A percentile compares a stretch with the other conserved stretches of the same genome.
These are phyloP conservation scores for Yueomyces sp. DNA, from an alignment of 805 yeast species.

Conservation along the genomic window DNA sequence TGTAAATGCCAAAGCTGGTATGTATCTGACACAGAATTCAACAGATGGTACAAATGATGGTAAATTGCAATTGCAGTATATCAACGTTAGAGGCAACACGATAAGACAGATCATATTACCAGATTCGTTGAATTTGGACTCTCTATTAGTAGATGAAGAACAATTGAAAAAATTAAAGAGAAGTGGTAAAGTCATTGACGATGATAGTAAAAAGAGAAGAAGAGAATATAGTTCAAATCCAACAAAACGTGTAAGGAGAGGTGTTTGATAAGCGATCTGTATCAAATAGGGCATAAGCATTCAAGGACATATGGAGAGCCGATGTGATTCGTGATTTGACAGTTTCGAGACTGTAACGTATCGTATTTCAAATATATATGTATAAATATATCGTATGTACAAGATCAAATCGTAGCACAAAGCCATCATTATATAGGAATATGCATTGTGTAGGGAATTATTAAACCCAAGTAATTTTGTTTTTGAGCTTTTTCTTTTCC, in stretches of 20 bases:
- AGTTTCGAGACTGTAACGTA: too few species aligned
- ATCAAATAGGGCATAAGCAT: not conserved
- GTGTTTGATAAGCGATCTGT: conserved; percentile 6
- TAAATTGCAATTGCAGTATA: conserved; percentile 43
- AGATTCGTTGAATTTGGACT: conserved; percentile 67
- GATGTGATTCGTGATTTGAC: too few species aligned
- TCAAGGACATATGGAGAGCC: not conserved
- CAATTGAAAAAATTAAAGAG: conserved; percentile 17
- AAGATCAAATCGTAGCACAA: too few species aligned
- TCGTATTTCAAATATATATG: too few species aligned
- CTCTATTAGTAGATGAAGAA: conserved; percentile 35
- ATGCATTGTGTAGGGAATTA: too few species aligned
- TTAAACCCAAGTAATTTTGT: not conserved
- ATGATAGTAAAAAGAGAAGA: conserved; percentile 14
- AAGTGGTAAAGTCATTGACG: conserved; percentile 16
- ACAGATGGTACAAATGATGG: conserved; percentile 1
- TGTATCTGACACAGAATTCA: conserved; percentile 7
- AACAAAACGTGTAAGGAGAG: conserved; percentile 25
- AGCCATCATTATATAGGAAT: too few species aligned
- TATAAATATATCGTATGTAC: not conserved
- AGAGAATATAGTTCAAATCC: conserved; percentile 11
- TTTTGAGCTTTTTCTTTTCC: conserved; percentile 27
- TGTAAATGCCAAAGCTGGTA: conserved; percentile 13
- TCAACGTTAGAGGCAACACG: conserved; percentile 81
- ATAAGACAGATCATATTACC: conserved; percentile 76